Conservation (phyloP, 2,329 filamentous ascomycete species). For the Dryadomyces quercivorus region DNA sequence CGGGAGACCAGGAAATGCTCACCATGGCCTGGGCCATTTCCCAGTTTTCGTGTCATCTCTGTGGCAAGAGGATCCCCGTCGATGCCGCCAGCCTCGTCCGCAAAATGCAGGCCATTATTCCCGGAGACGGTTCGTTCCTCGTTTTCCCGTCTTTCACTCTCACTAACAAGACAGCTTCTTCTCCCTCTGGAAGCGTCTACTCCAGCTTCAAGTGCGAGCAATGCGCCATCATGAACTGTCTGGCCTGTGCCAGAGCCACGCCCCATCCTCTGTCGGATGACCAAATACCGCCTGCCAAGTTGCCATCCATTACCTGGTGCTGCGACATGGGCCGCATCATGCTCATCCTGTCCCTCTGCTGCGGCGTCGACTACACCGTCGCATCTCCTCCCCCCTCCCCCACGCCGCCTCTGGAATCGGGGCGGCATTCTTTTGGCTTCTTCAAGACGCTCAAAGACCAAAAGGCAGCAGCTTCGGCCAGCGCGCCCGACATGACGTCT, state of each 20-base stretch:
- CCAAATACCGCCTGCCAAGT: not conserved
- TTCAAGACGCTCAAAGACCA: not conserved
- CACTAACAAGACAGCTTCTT: not conserved
- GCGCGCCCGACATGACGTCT: not conserved
- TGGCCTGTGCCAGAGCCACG: constrained; percentile 6
- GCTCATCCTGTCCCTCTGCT: constrained; percentile 14
- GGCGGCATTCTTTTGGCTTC: not conserved
- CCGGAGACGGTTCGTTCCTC: not conserved
- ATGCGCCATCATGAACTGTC: constrained; percentile 11
- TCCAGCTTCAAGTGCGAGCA: constrained; percentile 5
- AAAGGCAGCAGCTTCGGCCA: not conserved
- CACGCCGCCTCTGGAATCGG: not conserved
- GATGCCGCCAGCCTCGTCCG: not conserved
- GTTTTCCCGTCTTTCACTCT: not conserved
- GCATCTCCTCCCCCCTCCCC: not conserved
- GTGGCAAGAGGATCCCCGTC: not conserved
- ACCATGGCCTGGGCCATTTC: not conserved
- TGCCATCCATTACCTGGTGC: constrained; percentile 11
- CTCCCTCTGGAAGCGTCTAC: not conserved
- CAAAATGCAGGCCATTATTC: not conserved
- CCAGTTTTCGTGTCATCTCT: not conserved
- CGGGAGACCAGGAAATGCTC: not conserved
- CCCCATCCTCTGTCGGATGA: not conserved
- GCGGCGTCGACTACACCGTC: constrained; percentile 8
- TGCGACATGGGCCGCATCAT: constrained; percentile 14